Percentiles rank a stretch among this genome's conserved stretches.
Evolutionary conservation across 2,329 filamentous ascomycete genomes (phyloP).

Genomic region (Epichloe festucae): DNA sequence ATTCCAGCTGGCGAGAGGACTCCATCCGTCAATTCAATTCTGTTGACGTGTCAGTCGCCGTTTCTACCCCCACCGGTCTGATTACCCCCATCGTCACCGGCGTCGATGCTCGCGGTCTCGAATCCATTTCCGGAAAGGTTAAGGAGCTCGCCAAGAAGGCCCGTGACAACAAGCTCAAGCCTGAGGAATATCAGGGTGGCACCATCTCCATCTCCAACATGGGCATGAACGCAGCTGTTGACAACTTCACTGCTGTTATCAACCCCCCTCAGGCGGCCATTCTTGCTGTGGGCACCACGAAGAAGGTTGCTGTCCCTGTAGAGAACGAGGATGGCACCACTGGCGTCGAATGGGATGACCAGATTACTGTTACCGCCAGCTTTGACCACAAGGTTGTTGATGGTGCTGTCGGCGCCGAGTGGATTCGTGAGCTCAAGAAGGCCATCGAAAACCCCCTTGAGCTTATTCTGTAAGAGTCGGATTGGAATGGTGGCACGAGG

Average conservation of each 20-base stretch:
- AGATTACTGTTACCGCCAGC: slow-evolving; percentile 87
- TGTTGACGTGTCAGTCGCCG: slow-evolving; percentile 90
- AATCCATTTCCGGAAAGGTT: slow-evolving; percentile 76
- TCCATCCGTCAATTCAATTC: slow-evolving; percentile 86
- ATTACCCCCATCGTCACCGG: slow-evolving; percentile 96
- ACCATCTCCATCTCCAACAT: slow-evolving; percentile 99
- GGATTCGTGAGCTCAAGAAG: slow-evolving; percentile 95
- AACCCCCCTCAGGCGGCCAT: slow-evolving; percentile 99
- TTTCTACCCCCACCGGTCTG: slow-evolving; percentile 81
- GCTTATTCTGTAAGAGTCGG: slow-evolving; percentile 57
- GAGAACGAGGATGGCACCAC: slow-evolving; percentile 72
- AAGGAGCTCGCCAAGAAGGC: slow-evolving; percentile 97
- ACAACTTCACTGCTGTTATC: slow-evolving; percentile 96
- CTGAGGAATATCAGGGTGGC: slow-evolving; percentile 97
- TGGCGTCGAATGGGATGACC: slow-evolving; percentile 81
- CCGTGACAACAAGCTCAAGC: slow-evolving; percentile 95
- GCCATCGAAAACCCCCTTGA: slow-evolving; percentile 94
- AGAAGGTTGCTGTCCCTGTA: slow-evolving; percentile 83
- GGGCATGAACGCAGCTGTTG: slow-evolving; percentile 96
- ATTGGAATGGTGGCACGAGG: background rate
- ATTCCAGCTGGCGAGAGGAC: slow-evolving; percentile 87
- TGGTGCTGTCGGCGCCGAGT: slow-evolving; percentile 90
- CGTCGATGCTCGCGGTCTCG: slow-evolving; percentile 74
- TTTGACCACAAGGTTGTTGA: slow-evolving; percentile 99
- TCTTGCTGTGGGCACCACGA: slow-evolving; percentile 83